These are phyloP conservation scores for Lepidopterella palustris DNA, from an alignment of 495 filamentous ascomycete genomes.

Conservation along the genomic window DNA sequence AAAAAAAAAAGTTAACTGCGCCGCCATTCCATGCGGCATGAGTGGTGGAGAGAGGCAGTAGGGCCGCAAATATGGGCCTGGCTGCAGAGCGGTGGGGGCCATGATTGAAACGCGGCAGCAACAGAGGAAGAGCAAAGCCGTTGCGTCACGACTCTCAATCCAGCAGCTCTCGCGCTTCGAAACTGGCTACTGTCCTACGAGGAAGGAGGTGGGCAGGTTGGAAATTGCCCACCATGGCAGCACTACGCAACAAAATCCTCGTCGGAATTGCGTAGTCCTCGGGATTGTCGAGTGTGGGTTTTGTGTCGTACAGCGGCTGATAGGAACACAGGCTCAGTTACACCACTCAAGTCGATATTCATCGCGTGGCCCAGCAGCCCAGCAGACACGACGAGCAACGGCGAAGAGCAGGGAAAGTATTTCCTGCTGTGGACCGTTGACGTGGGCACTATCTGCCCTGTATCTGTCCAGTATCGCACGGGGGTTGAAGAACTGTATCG, in stretches of 20 bases:
- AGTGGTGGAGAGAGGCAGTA: neutral
- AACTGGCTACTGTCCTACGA: neutral
- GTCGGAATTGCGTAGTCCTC: neutral
- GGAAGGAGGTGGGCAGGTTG: neutral
- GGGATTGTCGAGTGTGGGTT: neutral
- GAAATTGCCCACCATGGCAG: neutral
- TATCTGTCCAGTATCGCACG: neutral
- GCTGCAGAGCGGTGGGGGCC: neutral
- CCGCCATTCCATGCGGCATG: neutral
- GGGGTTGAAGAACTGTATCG: neutral
- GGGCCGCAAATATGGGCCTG: neutral
- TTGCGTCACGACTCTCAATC: neutral
- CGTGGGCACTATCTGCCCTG: neutral
- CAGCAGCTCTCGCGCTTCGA: neutral
- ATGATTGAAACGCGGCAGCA: neutral
- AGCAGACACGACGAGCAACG: neutral
- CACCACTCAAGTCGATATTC: neutral
- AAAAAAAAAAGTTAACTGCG: too few species aligned
- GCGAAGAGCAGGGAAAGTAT: neutral
- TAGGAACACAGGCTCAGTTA: too few species aligned
- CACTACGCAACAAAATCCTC: neutral
- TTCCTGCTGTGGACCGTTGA: constrained; percentile 1
- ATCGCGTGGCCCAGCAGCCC: constrained; percentile 3
- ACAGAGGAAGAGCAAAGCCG: neutral
- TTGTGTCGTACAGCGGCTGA: neutral